phyloP scores from a whole-genome alignment of 1,284 basidiomycete genomes.

The Puccinia novopanici region DNA sequence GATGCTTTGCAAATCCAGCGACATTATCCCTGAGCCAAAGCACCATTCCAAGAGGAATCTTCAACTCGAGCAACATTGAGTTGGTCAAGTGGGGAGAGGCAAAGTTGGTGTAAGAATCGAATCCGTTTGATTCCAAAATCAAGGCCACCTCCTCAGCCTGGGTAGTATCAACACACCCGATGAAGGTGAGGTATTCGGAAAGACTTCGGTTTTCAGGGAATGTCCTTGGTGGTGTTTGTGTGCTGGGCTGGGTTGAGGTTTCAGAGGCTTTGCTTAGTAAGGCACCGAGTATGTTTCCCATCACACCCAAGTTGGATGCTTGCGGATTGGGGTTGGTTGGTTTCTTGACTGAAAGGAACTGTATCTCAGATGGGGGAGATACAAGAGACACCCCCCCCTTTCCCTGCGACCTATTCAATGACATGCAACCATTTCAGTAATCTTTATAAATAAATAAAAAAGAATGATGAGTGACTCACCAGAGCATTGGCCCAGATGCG shows the following conservation, averaged over 20 bases:
- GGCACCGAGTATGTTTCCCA: background rate
- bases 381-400: background rate
- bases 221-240: no score
- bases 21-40: conserved; percentile 6
- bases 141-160: background rate
- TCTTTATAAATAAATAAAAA: no score
- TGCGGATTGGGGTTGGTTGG: background rate
- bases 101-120: background rate
- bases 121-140: background rate
- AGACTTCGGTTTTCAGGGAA: background rate
- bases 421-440: background rate
- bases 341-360: background rate
- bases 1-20: background rate
- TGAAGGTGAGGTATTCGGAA: background rate
- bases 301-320: background rate
- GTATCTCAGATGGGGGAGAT: background rate
- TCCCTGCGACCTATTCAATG: background rate
- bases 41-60: background rate
- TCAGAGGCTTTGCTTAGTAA: no score
- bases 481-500: background rate
- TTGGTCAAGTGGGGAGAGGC: background rate
- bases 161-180: background rate
- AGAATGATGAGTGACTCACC: background rate
- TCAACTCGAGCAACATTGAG: background rate
- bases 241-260: no score